Evolutionary conservation across 2,329 filamentous ascomycete species (phyloP).

Genomic region (Ascosphaera pollenicola): DNA sequence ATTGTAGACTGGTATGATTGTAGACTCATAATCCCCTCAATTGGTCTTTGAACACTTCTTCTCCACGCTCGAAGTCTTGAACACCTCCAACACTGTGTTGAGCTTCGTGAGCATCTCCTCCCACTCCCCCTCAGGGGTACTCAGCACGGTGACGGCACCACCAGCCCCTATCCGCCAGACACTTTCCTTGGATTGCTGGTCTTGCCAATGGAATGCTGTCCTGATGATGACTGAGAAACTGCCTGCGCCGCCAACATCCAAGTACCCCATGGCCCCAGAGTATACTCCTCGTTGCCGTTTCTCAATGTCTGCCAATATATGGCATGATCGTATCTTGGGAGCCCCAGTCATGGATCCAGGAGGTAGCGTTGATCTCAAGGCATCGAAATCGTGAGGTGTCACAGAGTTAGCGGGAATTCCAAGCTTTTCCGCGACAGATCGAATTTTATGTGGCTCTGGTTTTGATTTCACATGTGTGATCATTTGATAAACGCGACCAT

Average conservation of each 20-base stretch:
- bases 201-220: constrained; percentile 38
- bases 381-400: constrained; percentile 39
- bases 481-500: constrained; percentile 78
- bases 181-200: constrained; percentile 11
- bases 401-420: background rate
- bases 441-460: constrained; percentile 7
- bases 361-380: constrained; percentile 56
- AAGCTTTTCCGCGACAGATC: constrained; percentile 2
- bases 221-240: constrained; percentile 88
- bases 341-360: constrained; percentile 94
- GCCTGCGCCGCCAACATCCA: constrained; percentile 63
- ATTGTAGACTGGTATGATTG: no score
- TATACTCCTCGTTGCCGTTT: constrained; percentile 46
- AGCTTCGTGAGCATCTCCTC: constrained; percentile 78
- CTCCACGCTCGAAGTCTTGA: constrained; percentile 5
- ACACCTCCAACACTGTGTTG: constrained; percentile 22
- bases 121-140: constrained; percentile 57
- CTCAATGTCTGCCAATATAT: constrained; percentile 55
- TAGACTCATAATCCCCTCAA: no score
- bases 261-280: constrained; percentile 72
- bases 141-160: constrained; percentile 71
- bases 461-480: constrained; percentile 63
- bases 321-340: constrained; percentile 79
- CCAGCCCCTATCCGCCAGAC: constrained; percentile 71
- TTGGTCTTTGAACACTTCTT: background rate